Conservation (phyloP, 306 rosid species). For the Casuarina equisetifolia region DNA sequence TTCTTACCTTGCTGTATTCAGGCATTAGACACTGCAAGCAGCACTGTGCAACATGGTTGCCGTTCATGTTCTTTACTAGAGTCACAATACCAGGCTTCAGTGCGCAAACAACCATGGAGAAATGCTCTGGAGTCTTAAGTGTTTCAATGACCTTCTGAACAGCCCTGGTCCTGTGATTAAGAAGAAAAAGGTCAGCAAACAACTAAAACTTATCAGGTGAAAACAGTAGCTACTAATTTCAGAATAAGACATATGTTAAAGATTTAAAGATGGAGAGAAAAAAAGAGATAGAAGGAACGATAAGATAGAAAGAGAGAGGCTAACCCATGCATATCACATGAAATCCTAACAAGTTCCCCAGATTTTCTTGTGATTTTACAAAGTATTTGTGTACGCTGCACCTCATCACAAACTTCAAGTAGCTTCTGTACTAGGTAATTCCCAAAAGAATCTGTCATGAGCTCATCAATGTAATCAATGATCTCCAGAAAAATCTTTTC, state of each 20-base stretch:
- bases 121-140: conserved; percentile 47
- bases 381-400: conserved; percentile 43
- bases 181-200: conserved; percentile 15
- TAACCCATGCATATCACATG: conserved; percentile 65
- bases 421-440: conserved; percentile 62
- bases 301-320: conserved; percentile 28
- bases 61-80: conserved; percentile 50
- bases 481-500: conserved; percentile 47
- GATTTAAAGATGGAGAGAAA: conserved; percentile 27
- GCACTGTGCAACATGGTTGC: conserved; percentile 61
- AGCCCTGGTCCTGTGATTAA: conserved; percentile 53
- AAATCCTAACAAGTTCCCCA: conserved; percentile 48
- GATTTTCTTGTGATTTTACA: conserved; percentile 33
- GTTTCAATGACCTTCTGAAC: conserved; percentile 68
- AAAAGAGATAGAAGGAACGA: conserved; percentile 18
- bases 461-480: conserved; percentile 49
- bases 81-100: conserved; percentile 42
- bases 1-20: conserved; percentile 43
- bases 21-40: conserved; percentile 50
- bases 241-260: background rate
- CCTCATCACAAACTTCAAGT: conserved; percentile 63
- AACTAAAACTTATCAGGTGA: background rate
- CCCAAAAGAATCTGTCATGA: conserved; percentile 65
- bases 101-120: conserved; percentile 49
- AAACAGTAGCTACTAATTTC: background rate